Evolutionary conservation across 345 rosid genomes (phyloP), one percentile per base, ranked within the genome.

Genomic region (Pistacia atlantica): DNA sequence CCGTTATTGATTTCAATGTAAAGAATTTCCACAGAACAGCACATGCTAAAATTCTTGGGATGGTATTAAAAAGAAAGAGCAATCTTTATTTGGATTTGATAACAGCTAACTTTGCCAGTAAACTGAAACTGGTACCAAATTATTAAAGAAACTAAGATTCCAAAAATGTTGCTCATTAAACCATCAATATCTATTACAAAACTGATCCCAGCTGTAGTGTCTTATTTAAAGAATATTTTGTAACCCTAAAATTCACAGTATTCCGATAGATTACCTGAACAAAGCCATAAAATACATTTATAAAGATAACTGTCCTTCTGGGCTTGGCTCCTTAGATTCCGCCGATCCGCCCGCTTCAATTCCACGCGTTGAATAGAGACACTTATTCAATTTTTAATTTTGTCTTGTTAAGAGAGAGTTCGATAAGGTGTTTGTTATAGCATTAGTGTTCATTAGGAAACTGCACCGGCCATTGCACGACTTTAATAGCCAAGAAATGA

Each of bases 401-500:
- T 25, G 3, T 16, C 14, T 57, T 18, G 11, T 45, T 45, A 37
- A 64, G 49, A 38, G 63, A 69, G 45, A 69, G 56, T 48, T 67
- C 72, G 55, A 55, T 12, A 54, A 20, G 31, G 68, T 76, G 20
- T 11, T 56, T 35, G 64, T 11, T 16, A 8, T 22, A 22, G 25
- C 25, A 22, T 22, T 12, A 13, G 52, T 22, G 59, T 59, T 59
- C 31, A 37, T 74, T 69, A 58, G 52, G 75, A 22, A 33, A 12
- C 8, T 12, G 76, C 81, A 78, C 80, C 84, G 83, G 60, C 86
- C 90, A 83, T 68, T 56, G 83, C 87, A 82, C 86, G 84, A 83
- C 82, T 67, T 20, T 10, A 0, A n/a, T 22, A 4, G 12, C 66
- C 4, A 73, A 42, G 4, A 3, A 18, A 62, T 0, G 5, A 61